phyloP scores from a whole-genome alignment of 768 basidiomycete species.

The Mycena albidolilacea region DNA sequence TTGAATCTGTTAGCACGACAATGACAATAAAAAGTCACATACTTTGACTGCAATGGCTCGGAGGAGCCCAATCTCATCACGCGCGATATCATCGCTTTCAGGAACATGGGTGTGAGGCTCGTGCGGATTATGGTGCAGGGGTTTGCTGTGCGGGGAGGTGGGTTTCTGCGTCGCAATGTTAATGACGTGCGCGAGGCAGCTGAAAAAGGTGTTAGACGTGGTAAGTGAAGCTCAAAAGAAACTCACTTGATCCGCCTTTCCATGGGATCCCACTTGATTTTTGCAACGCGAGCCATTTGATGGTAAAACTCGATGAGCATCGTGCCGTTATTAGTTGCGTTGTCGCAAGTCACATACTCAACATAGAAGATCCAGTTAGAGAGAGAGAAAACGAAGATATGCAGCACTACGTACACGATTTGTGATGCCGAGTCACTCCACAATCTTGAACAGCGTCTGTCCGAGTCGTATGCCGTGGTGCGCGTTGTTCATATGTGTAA shows the following conservation, averaged over 20 bases:
- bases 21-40: constrained; percentile 6
- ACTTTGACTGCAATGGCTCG: constrained; percentile 47
- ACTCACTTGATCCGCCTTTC: constrained; percentile 22
- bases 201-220: neutral
- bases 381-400: no score
- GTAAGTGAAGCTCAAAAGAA: neutral
- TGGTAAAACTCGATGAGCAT: constrained; percentile 21
- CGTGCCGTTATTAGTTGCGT: constrained; percentile 17
- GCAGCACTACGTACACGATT: constrained; percentile 45
- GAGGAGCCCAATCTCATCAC: constrained; percentile 43
- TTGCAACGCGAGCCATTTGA: constrained; percentile 8
- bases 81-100: neutral
- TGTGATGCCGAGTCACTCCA: constrained; percentile 45
- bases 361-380: constrained; percentile 1
- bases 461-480: constrained; percentile 28
- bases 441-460: constrained; percentile 40
- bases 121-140: constrained; percentile 14
- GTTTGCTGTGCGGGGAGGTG: constrained; percentile 28
- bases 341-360: constrained; percentile 29
- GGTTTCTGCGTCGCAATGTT: constrained; percentile 31
- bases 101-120: constrained; percentile 32
- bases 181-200: constrained; percentile 31
- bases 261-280: constrained; percentile 18
- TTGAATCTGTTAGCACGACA: constrained; percentile 22
- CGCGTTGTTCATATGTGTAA: constrained; percentile 20